These are phyloP conservation scores for Ramaria sp. DNA, from an alignment of 768 basidiomycete species.

Conservation along the genomic window DNA sequence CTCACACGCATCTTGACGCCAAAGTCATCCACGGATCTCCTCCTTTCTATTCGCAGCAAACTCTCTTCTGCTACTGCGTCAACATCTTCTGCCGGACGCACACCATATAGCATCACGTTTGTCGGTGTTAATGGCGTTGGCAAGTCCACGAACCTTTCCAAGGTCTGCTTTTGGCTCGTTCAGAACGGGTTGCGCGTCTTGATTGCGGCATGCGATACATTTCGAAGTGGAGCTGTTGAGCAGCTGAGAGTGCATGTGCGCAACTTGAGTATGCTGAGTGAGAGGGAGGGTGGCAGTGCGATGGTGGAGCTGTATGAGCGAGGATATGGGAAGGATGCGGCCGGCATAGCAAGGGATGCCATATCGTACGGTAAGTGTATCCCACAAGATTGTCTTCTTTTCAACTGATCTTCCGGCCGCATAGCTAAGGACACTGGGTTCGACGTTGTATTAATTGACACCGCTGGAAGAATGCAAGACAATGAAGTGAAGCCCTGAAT, in stretches of 20 bases:
- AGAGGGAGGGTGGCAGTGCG: slow-evolving; percentile 39
- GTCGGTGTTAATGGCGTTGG: slow-evolving; percentile 99
- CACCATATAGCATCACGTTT: slow-evolving; percentile 90
- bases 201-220: slow-evolving; percentile 98
- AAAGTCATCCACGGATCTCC: slow-evolving; percentile 92
- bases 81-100: slow-evolving; percentile 48
- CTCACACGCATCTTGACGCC: slow-evolving; percentile 92
- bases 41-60: slow-evolving; percentile 88
- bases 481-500: slow-evolving; percentile 60
- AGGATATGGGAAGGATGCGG: slow-evolving; percentile 99
- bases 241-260: slow-evolving; percentile 94
- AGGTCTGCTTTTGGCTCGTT: slow-evolving; percentile 98
- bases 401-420: not conserved
- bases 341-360: slow-evolving; percentile 93
- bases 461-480: slow-evolving; percentile 98
- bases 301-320: slow-evolving; percentile 88
- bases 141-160: slow-evolving; percentile 95
- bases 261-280: slow-evolving; percentile 78
- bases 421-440: slow-evolving; percentile 81
- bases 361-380: slow-evolving; percentile 65
- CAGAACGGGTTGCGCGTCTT: slow-evolving; percentile 90
- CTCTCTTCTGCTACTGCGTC: slow-evolving; percentile 63
- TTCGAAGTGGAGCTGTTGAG: slow-evolving; percentile 96
- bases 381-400: not conserved
- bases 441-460: slow-evolving; percentile 96